A percentile compares a stretch with the other conserved stretches of the same genome.
Conservation (phyloP, 1,284 basidiomycete species). For the Caloboletus firmus region DNA sequence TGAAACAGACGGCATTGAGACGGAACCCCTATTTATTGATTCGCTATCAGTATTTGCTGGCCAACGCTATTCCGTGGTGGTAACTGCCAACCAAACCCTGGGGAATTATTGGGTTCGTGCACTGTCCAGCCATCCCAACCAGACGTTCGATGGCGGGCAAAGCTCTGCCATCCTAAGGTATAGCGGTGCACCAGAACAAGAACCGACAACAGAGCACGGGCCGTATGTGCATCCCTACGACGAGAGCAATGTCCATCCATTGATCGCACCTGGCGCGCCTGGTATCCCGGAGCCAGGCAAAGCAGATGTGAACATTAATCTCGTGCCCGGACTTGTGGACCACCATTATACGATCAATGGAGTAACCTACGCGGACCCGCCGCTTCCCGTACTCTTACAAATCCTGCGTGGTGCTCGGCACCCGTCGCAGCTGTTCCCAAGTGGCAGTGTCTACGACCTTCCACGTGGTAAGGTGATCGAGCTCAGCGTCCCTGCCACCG, state of each 20-base stretch:
- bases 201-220: conserved; percentile 40
- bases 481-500: conserved; percentile 30
- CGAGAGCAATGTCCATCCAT: conserved; percentile 41
- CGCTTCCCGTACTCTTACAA: conserved; percentile 39
- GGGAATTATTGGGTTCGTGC: conserved; percentile 47
- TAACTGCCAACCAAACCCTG: conserved; percentile 31
- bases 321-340: conserved; percentile 30
- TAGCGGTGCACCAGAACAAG: conserved; percentile 39
- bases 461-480: conserved; percentile 39
- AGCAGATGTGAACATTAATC: conserved; percentile 42
- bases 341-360: conserved; percentile 29
- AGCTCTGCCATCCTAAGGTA: conserved; percentile 58
- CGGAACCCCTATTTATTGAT: conserved; percentile 42
- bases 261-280: conserved; percentile 39
- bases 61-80: conserved; percentile 37
- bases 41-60: conserved; percentile 40
- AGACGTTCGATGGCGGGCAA: conserved; percentile 38
- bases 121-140: conserved; percentile 22
- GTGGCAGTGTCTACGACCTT: conserved; percentile 38
- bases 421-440: conserved; percentile 41
- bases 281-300: conserved; percentile 38
- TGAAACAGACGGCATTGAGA: conserved; percentile 47
- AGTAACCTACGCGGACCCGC: conserved; percentile 27
- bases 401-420: conserved; percentile 44
- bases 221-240: conserved; percentile 34